Conservation (phyloP, 139 green algal genomes). For the Asterochloris erici region DNA sequence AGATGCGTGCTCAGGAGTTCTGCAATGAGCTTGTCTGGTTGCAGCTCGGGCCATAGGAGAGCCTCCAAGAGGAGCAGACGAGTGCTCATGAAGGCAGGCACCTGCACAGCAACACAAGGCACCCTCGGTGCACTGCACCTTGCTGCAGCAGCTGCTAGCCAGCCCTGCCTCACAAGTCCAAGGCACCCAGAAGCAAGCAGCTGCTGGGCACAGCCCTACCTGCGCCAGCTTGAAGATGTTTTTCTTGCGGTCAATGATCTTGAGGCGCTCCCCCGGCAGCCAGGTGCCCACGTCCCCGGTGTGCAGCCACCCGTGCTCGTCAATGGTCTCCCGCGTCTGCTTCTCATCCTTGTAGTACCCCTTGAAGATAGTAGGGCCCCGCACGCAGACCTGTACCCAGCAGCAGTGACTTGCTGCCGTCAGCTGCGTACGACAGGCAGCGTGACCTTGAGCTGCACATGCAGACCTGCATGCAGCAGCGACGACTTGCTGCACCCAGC, state of each 20-base stretch:
- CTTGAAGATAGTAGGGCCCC: slow-evolving; percentile 85
- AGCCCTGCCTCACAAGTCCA: neutral
- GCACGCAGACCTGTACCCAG: slow-evolving; percentile 79
- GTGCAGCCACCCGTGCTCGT: slow-evolving; percentile 93
- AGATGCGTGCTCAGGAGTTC: neutral
- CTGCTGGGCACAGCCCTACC: neutral
- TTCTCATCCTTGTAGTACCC: slow-evolving; percentile 83
- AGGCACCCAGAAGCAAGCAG: neutral
- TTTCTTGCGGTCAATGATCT: slow-evolving; percentile 97
- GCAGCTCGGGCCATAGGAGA: too few species aligned
- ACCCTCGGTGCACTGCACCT: too few species aligned
- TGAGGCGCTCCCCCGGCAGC: slow-evolving; percentile 78
- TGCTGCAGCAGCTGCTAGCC: neutral
- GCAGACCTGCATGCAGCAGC: too few species aligned
- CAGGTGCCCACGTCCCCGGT: slow-evolving; percentile 85
- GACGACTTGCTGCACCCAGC: too few species aligned
- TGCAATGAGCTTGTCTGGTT: neutral
- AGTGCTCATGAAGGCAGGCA: too few species aligned
- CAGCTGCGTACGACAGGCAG: too few species aligned
- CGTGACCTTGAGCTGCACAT: too few species aligned
- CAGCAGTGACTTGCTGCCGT: too few species aligned
- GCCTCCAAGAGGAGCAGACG: too few species aligned
- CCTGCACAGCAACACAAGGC: too few species aligned
- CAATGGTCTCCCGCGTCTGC: slow-evolving; percentile 78
- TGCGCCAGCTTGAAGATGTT: slow-evolving; percentile 96